Percentiles rank a stretch among this genome's conserved stretches.
Evolutionary conservation across 768 basidiomycete genomes (phyloP).

Genomic region (Hypholoma sublateritium): DNA sequence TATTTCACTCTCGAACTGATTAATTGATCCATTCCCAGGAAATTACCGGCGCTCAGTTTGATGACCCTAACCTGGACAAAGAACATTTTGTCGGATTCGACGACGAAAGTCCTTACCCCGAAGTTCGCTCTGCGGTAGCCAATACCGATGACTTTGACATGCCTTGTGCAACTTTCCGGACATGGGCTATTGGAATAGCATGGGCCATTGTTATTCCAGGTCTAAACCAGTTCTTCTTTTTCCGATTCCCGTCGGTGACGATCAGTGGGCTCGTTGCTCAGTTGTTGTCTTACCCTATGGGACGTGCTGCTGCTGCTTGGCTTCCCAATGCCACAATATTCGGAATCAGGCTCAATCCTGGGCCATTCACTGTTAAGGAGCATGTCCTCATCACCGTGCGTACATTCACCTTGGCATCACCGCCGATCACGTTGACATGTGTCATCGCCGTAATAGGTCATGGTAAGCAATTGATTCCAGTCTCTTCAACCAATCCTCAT

Average conservation of each 20-base stretch:
- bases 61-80: slow-evolving; percentile 48
- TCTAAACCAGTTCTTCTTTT: slow-evolving; percentile 55
- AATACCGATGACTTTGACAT: slow-evolving; percentile 64
- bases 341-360: slow-evolving; percentile 67
- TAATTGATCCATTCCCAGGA: slow-evolving; percentile 17
- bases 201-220: slow-evolving; percentile 60
- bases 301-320: slow-evolving; percentile 51
- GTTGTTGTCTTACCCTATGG: slow-evolving; percentile 69
- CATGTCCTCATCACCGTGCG: slow-evolving; percentile 61
- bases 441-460: slow-evolving; percentile 26
- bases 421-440: neutral
- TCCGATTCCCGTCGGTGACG: slow-evolving; percentile 43
- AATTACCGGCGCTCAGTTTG: slow-evolving; percentile 36
- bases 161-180: slow-evolving; percentile 51
- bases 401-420: neutral
- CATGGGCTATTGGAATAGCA: slow-evolving; percentile 52
- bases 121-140: slow-evolving; percentile 68
- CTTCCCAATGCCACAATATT: slow-evolving; percentile 57
- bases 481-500: slow-evolving; percentile 5
- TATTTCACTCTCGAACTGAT: neutral
- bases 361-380: slow-evolving; percentile 76
- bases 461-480: slow-evolving; percentile 32
- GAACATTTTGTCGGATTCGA: slow-evolving; percentile 37
- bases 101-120: slow-evolving; percentile 77
- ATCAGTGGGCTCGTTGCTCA: slow-evolving; percentile 60